Evolutionary conservation across 768 basidiomycete species (phyloP), one percentile per base, ranked within the genome.

Genomic region (Xanthoconium stramineum): DNA sequence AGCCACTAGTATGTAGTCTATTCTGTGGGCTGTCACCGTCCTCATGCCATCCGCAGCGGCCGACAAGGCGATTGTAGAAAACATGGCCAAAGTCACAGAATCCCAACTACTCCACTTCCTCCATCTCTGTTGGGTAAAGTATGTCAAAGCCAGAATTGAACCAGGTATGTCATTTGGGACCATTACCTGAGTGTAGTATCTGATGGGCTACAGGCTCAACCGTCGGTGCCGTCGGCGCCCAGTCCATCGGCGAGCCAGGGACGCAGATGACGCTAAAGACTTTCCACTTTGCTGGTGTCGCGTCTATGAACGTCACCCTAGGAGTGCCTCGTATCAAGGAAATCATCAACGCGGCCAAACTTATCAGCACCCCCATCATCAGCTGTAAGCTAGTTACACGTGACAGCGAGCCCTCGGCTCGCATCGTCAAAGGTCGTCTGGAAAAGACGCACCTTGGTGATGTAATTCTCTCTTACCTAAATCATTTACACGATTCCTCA

Each of bases 311-410:
- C 75, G 94, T 99, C 60, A 99, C 97, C 0, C 84, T 98, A 37
- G 97, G 97, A 73, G 97, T 98, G n/a, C 97, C 97, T 3, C 96
- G 97, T 66, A 98, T 99, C 75, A 98, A 98, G 73, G 97, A 99
- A 73, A 98, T 99, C 62, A 99, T 99, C 78, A 99, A 98, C 64
- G 97, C 94, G 3, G 92, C 97, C n/a, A 99, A 97, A 71, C 74
- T 79, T 38, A 98, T 99, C 74, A 94, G 89, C 67, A 99, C 97
- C 0, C 97, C 97, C 5, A 98, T 99, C 70, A 99, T 99, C 71
- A 95, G 95, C 59, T 96, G 95, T 65, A 93, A 91, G 69, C 80
- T 99, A 28, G 93, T 93, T 13, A 88, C 88, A 9, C 77, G 80
- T 51, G 79, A 89, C 60, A 94, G 85, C 61, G 97, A 98, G 68